These are phyloP conservation scores for Picea glauca DNA, from an alignment of 75 land plant genomes.

Conservation along the genomic window DNA sequence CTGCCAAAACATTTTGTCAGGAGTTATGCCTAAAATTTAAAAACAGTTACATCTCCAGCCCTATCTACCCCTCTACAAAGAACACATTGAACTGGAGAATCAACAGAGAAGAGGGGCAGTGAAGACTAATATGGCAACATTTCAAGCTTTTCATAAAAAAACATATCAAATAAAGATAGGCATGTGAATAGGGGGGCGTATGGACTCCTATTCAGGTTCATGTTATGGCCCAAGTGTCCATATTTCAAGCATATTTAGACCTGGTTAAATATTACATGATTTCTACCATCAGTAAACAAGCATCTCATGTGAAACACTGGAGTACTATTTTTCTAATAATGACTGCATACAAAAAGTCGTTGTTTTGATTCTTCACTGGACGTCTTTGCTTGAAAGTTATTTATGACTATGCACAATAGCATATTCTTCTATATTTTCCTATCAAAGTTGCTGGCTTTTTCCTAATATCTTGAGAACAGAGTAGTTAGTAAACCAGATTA, in stretches of 20 bases:
- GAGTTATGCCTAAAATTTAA: not conserved
- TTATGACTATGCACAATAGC: no score
- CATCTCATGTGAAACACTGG: not conserved
- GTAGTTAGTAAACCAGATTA: not conserved
- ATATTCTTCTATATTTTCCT: no score
- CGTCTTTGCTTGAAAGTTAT: no score
- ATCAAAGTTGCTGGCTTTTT: not conserved
- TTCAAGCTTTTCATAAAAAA: not conserved
- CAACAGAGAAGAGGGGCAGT: not conserved
- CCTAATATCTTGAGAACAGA: not conserved
- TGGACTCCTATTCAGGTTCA: not conserved
- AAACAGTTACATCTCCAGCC: not conserved
- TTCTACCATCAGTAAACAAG: not conserved
- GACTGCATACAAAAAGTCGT: not conserved
- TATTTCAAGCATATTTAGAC: not conserved
- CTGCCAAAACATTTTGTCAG: conserved; percentile 21
- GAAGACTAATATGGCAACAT: not conserved
- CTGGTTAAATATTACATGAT: not conserved
- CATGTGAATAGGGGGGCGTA: not conserved
- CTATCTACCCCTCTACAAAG: not conserved
- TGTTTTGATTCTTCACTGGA: no score
- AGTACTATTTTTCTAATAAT: not conserved
- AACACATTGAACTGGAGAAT: not conserved
- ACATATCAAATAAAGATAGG: not conserved
- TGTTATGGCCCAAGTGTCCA: not conserved